These are phyloP conservation scores for Moricandia moricandioides DNA, from an alignment of 345 rosid genomes.

Conservation along the genomic window DNA sequence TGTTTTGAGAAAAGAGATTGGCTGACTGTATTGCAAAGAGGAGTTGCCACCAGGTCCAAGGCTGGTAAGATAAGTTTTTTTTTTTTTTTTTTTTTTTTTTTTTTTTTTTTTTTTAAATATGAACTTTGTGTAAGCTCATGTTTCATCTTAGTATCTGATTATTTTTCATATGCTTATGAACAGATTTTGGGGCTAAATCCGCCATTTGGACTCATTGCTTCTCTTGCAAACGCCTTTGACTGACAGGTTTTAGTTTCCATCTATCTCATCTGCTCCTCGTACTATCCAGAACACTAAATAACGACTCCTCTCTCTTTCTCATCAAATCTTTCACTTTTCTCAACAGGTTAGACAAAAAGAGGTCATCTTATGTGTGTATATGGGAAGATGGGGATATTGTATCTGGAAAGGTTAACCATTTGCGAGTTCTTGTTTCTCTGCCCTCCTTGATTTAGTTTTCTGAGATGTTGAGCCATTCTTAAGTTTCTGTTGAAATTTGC, in stretches of 20 bases:
- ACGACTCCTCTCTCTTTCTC: not conserved
- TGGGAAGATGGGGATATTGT: slow-evolving; percentile 67
- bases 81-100: too few species aligned
- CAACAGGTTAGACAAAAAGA: slow-evolving; percentile 73
- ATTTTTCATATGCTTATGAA: slow-evolving; percentile 17
- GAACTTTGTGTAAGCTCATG: slow-evolving; percentile 9
- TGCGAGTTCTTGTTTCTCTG: not conserved
- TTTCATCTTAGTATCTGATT: slow-evolving; percentile 7
- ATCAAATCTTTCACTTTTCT: not conserved
- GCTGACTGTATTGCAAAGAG: slow-evolving; percentile 55
- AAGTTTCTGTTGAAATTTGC: slow-evolving; percentile 1
- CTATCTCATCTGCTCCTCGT: slow-evolving; percentile 18
- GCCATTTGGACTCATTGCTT: slow-evolving; percentile 82
- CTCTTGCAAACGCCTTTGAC: slow-evolving; percentile 78
- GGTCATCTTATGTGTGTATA: slow-evolving; percentile 57
- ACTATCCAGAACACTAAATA: slow-evolving; percentile 1
- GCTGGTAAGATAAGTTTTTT: slow-evolving; percentile 50
- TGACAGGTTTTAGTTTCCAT: slow-evolving; percentile 51
- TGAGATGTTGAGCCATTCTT: not conserved
- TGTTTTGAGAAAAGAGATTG: slow-evolving; percentile 81
- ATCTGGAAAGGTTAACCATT: slow-evolving; percentile 70
- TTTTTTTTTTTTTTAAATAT: slow-evolving; percentile 14
- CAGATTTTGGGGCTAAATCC: slow-evolving; percentile 97
- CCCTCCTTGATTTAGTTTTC: not conserved
- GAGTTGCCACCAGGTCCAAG: slow-evolving; percentile 72